phyloP scores from a whole-genome alignment of 768 basidiomycete species.

The Infundibulicybe gibba region DNA sequence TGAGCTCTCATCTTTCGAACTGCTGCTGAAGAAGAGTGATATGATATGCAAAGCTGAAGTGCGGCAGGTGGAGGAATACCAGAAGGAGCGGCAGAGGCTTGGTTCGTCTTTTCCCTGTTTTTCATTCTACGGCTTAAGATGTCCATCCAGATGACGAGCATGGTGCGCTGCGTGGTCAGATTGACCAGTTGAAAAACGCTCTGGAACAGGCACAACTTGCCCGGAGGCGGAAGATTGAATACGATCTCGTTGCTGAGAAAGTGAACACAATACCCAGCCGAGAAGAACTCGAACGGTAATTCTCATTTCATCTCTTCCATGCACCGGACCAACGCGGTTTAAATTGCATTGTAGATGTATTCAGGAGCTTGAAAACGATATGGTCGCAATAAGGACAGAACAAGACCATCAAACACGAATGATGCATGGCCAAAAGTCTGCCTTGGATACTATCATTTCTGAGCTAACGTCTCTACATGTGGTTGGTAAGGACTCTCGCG shows the following conservation, averaged over 20 bases:
- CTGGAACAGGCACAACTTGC: conserved; percentile 78
- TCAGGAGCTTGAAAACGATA: conserved; percentile 69
- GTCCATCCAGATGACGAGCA: conserved; percentile 62
- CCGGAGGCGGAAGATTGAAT: conserved; percentile 79
- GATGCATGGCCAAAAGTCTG: conserved; percentile 64
- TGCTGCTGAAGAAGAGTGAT: conserved; percentile 70
- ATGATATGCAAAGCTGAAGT: conserved; percentile 87
- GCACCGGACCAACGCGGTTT: background rate
- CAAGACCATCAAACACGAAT: conserved; percentile 69
- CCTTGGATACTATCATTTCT: conserved; percentile 60
- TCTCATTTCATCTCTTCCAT: background rate
- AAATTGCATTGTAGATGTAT: conserved; percentile 49
- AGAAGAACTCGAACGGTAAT: conserved; percentile 71
- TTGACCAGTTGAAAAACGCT: conserved; percentile 71
- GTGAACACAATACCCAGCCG: conserved; percentile 74
- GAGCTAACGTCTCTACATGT: conserved; percentile 61
- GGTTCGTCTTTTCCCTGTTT: conserved; percentile 39
- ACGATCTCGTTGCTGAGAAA: conserved; percentile 80
- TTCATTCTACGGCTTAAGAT: conserved; percentile 5
- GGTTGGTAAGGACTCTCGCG: conserved; percentile 65
- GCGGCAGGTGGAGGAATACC: conserved; percentile 82
- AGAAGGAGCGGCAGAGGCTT: conserved; percentile 65
- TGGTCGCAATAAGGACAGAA: conserved; percentile 68
- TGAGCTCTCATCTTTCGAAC: conserved; percentile 73
- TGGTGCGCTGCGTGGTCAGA: conserved; percentile 60